These are phyloP conservation scores for Ceratocystis smalleyi DNA, from an alignment of 2,329 filamentous ascomycete genomes.

Conservation along the genomic window DNA sequence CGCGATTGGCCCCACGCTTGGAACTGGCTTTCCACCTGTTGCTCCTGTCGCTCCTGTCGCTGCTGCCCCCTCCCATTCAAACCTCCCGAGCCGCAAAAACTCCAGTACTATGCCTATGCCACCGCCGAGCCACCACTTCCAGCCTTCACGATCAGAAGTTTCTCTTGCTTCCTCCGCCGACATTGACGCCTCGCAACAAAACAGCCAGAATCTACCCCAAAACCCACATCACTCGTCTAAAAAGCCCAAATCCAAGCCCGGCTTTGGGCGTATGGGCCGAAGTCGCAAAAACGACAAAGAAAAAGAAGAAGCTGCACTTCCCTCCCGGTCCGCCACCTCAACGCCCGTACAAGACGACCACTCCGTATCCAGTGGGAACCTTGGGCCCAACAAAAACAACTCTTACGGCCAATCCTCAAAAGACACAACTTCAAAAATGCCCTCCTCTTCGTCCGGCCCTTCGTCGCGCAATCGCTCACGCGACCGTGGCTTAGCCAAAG, in stretches of 20 bases:
- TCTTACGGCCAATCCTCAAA: slow-evolving; percentile 7
- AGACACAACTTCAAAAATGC: slow-evolving; percentile 4
- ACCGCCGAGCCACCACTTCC: slow-evolving; percentile 25
- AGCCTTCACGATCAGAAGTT: slow-evolving; percentile 36
- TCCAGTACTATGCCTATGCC: slow-evolving; percentile 6
- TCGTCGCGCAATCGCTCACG: slow-evolving; percentile 54
- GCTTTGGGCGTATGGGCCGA: slow-evolving; percentile 37
- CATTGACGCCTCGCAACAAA: slow-evolving; percentile 25
- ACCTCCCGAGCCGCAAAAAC: slow-evolving; percentile 17
- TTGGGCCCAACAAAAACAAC: neutral
- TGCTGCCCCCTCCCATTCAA: slow-evolving; percentile 17
- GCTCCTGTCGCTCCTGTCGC: neutral
- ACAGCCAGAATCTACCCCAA: neutral
- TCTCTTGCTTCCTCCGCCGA: slow-evolving; percentile 37
- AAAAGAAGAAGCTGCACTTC: slow-evolving; percentile 26
- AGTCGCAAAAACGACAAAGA: slow-evolving; percentile 37
- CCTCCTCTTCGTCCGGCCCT: slow-evolving; percentile 24
- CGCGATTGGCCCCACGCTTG: neutral
- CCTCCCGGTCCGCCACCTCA: slow-evolving; percentile 13
- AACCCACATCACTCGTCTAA: slow-evolving; percentile 22
- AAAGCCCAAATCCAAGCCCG: slow-evolving; percentile 38
- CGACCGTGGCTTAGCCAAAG: slow-evolving; percentile 42
- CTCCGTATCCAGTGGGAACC: slow-evolving; percentile 8
- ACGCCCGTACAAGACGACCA: slow-evolving; percentile 15
- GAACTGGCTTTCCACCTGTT: slow-evolving; percentile 1